Percentiles rank a stretch among this genome's conserved stretches.
These are phyloP conservation scores for Pelargonium australe DNA, from an alignment of 441 rosid genomes.

Conservation along the genomic window DNA sequence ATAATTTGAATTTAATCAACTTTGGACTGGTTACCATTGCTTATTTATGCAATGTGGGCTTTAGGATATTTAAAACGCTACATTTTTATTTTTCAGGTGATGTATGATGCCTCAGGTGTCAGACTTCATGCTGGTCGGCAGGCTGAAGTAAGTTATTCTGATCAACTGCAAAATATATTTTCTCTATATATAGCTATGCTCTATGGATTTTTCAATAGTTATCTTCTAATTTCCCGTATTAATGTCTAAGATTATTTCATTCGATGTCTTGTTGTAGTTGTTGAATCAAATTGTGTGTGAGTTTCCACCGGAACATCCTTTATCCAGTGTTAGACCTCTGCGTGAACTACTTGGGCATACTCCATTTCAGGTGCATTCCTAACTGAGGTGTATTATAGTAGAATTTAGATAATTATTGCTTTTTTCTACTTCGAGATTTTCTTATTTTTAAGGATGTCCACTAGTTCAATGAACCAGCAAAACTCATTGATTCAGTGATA, in stretches of 20 bases:
- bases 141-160: slow-evolving; percentile 66
- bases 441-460: background rate
- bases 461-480: background rate
- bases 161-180: slow-evolving; percentile 2
- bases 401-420: background rate
- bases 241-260: slow-evolving; percentile 8
- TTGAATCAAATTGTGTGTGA: slow-evolving; percentile 95
- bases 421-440: slow-evolving; percentile 4
- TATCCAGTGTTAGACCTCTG: slow-evolving; percentile 74
- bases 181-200: background rate
- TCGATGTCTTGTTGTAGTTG: slow-evolving; percentile 43
- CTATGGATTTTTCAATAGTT: background rate
- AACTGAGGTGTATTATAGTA: background rate
- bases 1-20: background rate
- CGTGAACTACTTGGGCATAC: slow-evolving; percentile 97
- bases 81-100: slow-evolving; percentile 45
- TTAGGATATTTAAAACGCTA: background rate
- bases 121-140: slow-evolving; percentile 98
- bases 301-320: slow-evolving; percentile 93
- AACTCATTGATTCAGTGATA: background rate
- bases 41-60: background rate
- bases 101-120: slow-evolving; percentile 97
- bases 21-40: background rate
- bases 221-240: background rate
- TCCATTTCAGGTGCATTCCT: slow-evolving; percentile 65